Evolutionary conservation across 164 flowering plant genomes (phyloP).

Genomic region (Saururus chinensis): DNA sequence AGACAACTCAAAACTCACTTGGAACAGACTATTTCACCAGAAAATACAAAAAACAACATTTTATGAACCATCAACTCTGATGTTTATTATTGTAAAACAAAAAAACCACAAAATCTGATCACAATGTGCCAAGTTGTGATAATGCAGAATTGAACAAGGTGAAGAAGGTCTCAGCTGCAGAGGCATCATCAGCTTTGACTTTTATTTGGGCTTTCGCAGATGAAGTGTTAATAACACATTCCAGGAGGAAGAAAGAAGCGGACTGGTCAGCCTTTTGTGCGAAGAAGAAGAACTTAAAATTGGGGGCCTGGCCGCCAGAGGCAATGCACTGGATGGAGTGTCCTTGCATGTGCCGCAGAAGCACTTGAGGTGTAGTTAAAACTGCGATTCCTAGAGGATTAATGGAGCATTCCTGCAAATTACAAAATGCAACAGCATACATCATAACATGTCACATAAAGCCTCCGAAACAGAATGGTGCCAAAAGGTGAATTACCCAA

Average conservation of each 20-base stretch:
- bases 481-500: too few relatives aligned
- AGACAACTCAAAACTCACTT: too few relatives aligned
- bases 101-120: neutral
- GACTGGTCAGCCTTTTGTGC: slow-evolving; percentile 79
- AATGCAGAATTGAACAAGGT: slow-evolving; percentile 61
- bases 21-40: too few relatives aligned
- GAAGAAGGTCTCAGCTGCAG: slow-evolving; percentile 54
- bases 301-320: slow-evolving; percentile 93
- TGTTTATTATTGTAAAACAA: neutral
- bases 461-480: too few relatives aligned
- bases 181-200: slow-evolving; percentile 86
- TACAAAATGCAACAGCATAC: neutral
- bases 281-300: slow-evolving; percentile 93
- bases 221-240: slow-evolving; percentile 82
- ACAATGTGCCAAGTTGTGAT: slow-evolving; percentile 46
- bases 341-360: slow-evolving; percentile 76
- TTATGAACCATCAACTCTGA: too few relatives aligned
- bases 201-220: slow-evolving; percentile 71
- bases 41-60: too few relatives aligned
- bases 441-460: too few relatives aligned
- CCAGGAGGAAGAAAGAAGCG: slow-evolving; percentile 58
- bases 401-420: slow-evolving; percentile 57
- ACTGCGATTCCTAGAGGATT: slow-evolving; percentile 68
- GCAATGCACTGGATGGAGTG: slow-evolving; percentile 90
- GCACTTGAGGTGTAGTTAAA: slow-evolving; percentile 62